These are phyloP conservation scores for Pyropia haitanensis DNA, from an alignment of 23 red algal genomes.

Conservation along the genomic window DNA sequence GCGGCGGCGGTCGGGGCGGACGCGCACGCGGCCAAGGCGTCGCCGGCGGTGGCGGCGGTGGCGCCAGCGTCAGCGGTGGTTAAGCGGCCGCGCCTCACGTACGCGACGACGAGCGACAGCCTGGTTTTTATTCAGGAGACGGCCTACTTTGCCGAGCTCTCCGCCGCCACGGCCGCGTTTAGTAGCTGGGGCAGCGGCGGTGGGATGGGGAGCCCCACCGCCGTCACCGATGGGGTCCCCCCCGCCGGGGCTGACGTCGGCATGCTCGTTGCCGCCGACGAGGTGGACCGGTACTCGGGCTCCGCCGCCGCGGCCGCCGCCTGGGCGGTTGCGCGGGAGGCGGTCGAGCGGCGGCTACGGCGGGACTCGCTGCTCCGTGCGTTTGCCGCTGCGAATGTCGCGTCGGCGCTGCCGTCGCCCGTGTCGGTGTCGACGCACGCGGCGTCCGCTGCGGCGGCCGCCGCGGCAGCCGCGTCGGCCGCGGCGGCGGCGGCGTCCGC, in stretches of 20 bases:
- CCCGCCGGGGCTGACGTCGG: constrained; percentile 1
- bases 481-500: too few species aligned
- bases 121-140: constrained; percentile 69
- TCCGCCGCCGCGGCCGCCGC: constrained; percentile 55
- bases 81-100: constrained; percentile 43
- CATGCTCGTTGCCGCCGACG: constrained; percentile 3
- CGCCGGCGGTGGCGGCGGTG: constrained; percentile 1
- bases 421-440: background rate
- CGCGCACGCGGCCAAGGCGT: background rate
- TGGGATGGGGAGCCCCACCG: background rate
- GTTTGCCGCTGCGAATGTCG: constrained; percentile 44
- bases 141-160: constrained; percentile 25
- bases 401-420: constrained; percentile 2
- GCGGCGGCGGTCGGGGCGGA: background rate
- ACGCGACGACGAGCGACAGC: constrained; percentile 59
- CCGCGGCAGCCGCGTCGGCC: too few species aligned
- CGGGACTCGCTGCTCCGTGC: constrained; percentile 62
- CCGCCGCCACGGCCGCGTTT: background rate
- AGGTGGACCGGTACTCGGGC: constrained; percentile 44
- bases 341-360: constrained; percentile 50
- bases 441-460: background rate
- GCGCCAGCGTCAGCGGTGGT: constrained; percentile 3
- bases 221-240: constrained; percentile 5
- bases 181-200: constrained; percentile 10
- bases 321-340: constrained; percentile 61